Evolutionary conservation across 257 asterid genomes (phyloP), one percentile per base, ranked within the genome.

Genomic region (Cinchona pubescens): DNA sequence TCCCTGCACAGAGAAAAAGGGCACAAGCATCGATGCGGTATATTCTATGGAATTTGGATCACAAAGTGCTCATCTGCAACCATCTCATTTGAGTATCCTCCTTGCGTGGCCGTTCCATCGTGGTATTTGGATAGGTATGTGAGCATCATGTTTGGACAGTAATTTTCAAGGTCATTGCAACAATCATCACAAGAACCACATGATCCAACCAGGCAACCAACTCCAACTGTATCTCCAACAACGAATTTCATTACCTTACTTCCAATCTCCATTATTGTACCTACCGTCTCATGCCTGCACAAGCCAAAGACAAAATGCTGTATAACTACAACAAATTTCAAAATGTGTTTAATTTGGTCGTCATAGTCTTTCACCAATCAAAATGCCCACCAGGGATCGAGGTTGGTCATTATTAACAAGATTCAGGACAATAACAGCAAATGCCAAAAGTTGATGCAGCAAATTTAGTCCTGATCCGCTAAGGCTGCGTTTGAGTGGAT

Each of bases 171-270:
- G 30, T 73, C 85, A 37, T 68, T 62, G 1, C 74, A 34, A 12
- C 85, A 81, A 32, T 53, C 65, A 2, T 81, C 74, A 56, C 82
- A 77, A 0, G 76, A 43, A 23, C 78, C 70, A 37, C 85, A 81
- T 21, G 85, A 81, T 25, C 64, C 79, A 1, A 77, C 82, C 0
- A 77, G 43, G 66, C 81, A 72, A 1, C 85, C 82, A 23, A 81
- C 79, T 0, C 85, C 82, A 1, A 77, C 85, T 77, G 73, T 77
- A 16, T 81, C 82, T 0, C 85, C 85, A 7, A 71, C 64, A 18
- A 51, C 61, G 13, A 81, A 69, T 55, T 74, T 74, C 1, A 75
- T 71, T 14, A 77, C 82, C 21, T 73, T 77, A 70, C 65, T 68
- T 16, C 82, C 85, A 5, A 77, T 66, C 65, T 81, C 79, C 0